phyloP scores from a whole-genome alignment of 2,329 filamentous ascomycete genomes.

The Talaromyces verruculosus region DNA sequence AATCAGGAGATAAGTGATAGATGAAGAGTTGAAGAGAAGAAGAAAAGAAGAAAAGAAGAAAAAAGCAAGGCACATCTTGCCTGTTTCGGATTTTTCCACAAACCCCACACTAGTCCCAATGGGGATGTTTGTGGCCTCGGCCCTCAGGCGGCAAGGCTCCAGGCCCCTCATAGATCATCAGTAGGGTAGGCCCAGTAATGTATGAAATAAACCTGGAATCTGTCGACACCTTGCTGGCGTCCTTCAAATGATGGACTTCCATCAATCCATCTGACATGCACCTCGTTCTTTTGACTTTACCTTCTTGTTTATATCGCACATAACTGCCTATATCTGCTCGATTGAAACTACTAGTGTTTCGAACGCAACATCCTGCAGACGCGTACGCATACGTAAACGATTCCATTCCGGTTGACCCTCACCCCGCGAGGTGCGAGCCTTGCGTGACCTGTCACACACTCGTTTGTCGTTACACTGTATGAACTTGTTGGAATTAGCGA shows the following conservation, averaged over 20 bases:
- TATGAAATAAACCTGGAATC: neutral
- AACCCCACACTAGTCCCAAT: neutral
- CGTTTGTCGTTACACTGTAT: neutral
- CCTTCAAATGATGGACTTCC: neutral
- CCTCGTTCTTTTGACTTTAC: neutral
- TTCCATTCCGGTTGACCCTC: neutral
- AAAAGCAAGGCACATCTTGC: neutral
- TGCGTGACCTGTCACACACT: constrained; percentile 9
- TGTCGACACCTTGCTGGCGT: constrained; percentile 1
- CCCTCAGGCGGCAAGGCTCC: neutral
- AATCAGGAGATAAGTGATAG: neutral
- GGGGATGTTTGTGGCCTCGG: constrained; percentile 4
- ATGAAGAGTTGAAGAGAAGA: neutral
- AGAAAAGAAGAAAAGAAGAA: neutral
- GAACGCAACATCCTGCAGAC: constrained; percentile 2
- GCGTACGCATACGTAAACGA: constrained; percentile 12
- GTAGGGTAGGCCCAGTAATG: too few relatives aligned
- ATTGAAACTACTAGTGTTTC: neutral
- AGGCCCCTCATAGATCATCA: constrained; percentile 2
- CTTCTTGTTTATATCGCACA: neutral
- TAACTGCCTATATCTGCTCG: neutral
- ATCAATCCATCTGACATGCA: neutral
- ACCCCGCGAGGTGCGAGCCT: constrained; percentile 3
- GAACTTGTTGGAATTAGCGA: neutral
- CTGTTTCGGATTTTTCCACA: neutral